These are phyloP conservation scores for Linnemannia zychae DNA, from an alignment of 192 early-diverging fungal genomes.

Conservation along the genomic window DNA sequence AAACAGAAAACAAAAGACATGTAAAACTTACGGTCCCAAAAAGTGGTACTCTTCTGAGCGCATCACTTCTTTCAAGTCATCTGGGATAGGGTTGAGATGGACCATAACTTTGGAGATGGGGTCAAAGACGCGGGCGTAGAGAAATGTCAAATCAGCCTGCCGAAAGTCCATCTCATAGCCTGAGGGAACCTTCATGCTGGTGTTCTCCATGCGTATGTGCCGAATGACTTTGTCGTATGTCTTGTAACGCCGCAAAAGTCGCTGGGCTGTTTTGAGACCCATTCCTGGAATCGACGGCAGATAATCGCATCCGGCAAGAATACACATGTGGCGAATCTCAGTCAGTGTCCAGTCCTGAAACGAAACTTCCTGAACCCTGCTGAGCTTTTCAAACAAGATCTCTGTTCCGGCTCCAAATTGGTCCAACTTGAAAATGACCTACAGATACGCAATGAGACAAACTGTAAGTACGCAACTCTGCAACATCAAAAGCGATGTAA, in stretches of 20 bases:
- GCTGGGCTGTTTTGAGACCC: slow-evolving; percentile 86
- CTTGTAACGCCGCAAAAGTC: slow-evolving; percentile 63
- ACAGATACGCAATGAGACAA: neutral
- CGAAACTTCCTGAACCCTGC: slow-evolving; percentile 59
- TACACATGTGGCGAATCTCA: slow-evolving; percentile 91
- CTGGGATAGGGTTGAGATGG: slow-evolving; percentile 69
- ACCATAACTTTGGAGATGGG: slow-evolving; percentile 64
- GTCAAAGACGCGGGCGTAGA: slow-evolving; percentile 92
- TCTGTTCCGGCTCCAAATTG: slow-evolving; percentile 75
- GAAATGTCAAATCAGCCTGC: slow-evolving; percentile 89
- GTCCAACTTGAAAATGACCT: slow-evolving; percentile 89
- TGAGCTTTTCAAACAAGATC: slow-evolving; percentile 71
- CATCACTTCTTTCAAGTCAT: slow-evolving; percentile 44
- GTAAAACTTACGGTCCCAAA: slow-evolving; percentile 68
- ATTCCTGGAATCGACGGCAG: slow-evolving; percentile 85
- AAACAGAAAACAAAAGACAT: neutral
- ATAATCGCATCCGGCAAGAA: slow-evolving; percentile 99
- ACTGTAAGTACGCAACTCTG: neutral
- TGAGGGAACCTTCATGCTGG: slow-evolving; percentile 58
- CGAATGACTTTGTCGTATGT: slow-evolving; percentile 54
- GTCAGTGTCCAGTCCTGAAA: slow-evolving; percentile 69
- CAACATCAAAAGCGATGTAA: neutral
- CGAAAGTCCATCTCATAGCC: slow-evolving; percentile 80
- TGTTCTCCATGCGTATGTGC: slow-evolving; percentile 28
- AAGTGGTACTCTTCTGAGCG: slow-evolving; percentile 64